phyloP scores from a whole-genome alignment of 129 eudicot species.

The Flaveria robusta region DNA sequence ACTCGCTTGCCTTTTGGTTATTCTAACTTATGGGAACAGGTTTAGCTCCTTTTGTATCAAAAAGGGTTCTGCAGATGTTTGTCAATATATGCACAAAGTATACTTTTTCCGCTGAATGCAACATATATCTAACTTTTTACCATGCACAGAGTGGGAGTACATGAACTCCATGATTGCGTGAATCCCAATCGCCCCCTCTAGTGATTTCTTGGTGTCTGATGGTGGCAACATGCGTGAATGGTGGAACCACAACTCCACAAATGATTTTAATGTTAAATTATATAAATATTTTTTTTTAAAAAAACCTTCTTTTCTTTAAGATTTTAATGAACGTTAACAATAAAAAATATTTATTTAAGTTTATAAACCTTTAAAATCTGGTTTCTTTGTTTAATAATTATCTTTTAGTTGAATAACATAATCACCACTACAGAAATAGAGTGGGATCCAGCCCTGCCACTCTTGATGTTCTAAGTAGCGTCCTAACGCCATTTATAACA shows the following conservation, averaged over 20 bases:
- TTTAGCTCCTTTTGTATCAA: background rate
- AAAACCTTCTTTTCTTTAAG: no score
- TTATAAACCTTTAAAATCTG: background rate
- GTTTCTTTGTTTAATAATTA: no score
- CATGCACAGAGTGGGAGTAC: background rate
- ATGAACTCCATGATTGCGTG: background rate
- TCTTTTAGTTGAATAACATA: background rate
- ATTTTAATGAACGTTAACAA: no score
- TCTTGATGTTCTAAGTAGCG: background rate
- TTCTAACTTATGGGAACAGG: constrained; percentile 2
- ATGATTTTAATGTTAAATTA: no score
- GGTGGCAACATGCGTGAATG: background rate
- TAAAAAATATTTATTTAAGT: no score
- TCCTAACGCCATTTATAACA: background rate
- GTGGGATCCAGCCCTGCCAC: background rate
- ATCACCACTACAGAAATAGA: background rate
- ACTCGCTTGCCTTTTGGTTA: background rate
- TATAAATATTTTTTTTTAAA: no score
- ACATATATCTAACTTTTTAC: background rate
- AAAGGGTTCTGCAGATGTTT: background rate
- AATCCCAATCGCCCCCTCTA: background rate
- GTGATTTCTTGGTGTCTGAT: background rate
- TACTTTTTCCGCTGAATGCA: background rate
- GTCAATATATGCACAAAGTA: background rate
- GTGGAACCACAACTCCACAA: background rate